Evolutionary conservation across 352 stramenopile genomes (phyloP), one percentile per base, ranked within the genome.

Genomic region (Globisporangium takayamanum): DNA sequence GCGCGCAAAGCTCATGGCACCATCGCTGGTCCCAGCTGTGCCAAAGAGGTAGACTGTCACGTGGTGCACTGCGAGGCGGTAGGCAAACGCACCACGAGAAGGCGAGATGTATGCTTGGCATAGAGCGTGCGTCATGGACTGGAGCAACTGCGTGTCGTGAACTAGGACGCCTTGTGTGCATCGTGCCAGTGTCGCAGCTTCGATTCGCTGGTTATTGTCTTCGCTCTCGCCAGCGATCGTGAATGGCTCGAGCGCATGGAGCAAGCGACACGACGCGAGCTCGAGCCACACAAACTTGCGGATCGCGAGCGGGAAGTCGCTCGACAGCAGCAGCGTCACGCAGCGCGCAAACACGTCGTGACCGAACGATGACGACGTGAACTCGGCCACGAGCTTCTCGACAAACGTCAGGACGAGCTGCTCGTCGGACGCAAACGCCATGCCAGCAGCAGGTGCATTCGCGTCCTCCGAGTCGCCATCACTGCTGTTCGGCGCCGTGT

Each of bases 231-330:
- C 39, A 18, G 16, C 39, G 12, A 45, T 4, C 15, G 41, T 55
- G 39, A 90, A 82, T 10, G 72, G 63, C 22, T 67, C 59, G 10
- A 89, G 74, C 10, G 65, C 66, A 54, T 87, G 73, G 26, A 91
- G 58, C 57, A 87, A 48, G 36, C 72, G 76, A 14, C 68, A 75
- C 18, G 68, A 75, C 11, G 75, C 58, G 0, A 92, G 64, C 62
- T 92, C 81, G 57, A 85, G 87, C 82, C 82, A 92, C 33, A 89
- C 69, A 51, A 73, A 87, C 45, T 77, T 80, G 28, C 79, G 78
- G 15, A 88, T 45, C n/a, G 61, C 63, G 11, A 78, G 33, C 33
- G 80, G 72, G 42, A 89, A 88, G 50, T 89, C 80, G 3, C 67
- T 67, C 16, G 72, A 51, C 45, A 92, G 50, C 18, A 89, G 69